These are phyloP conservation scores for Phytophthora agathidicida DNA, from an alignment of 352 stramenopile genomes.

Conservation along the genomic window DNA sequence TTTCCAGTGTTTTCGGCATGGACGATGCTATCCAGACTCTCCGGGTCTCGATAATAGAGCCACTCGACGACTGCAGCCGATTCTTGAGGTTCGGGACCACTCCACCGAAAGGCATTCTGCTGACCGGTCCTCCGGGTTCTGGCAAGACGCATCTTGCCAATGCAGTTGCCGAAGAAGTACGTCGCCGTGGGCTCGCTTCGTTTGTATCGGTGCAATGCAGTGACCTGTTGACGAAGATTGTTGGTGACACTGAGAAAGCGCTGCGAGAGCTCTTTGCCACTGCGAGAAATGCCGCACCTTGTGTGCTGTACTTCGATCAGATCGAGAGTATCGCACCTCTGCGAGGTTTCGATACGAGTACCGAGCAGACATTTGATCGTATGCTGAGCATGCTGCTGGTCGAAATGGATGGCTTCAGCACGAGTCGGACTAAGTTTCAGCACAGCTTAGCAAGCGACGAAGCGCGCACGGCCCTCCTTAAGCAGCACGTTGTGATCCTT, in stretches of 20 bases:
- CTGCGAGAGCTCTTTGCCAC: slow-evolving; percentile 89
- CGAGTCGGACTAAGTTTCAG: slow-evolving; percentile 42
- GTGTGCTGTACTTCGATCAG: slow-evolving; percentile 93
- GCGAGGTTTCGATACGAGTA: slow-evolving; percentile 91
- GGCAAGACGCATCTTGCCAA: slow-evolving; percentile 97
- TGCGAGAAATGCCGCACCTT: slow-evolving; percentile 85
- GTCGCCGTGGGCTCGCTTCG: slow-evolving; percentile 65
- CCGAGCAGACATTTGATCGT: slow-evolving; percentile 93
- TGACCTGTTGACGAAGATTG: slow-evolving; percentile 90
- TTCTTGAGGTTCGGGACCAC: slow-evolving; percentile 98
- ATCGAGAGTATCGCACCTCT: slow-evolving; percentile 90
- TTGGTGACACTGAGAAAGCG: slow-evolving; percentile 90
- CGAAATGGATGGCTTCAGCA: slow-evolving; percentile 91
- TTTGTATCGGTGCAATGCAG: slow-evolving; percentile 91
- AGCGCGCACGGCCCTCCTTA: slow-evolving; percentile 66
- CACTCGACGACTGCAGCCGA: slow-evolving; percentile 94
- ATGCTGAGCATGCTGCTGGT: slow-evolving; percentile 91
- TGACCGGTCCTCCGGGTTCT: slow-evolving; percentile 98
- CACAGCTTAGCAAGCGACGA: slow-evolving; percentile 41
- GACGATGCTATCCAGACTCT: slow-evolving; percentile 97
- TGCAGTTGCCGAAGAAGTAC: slow-evolving; percentile 66
- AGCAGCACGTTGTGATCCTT: slow-evolving; percentile 86
- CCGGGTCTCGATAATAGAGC: slow-evolving; percentile 97
- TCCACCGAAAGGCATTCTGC: slow-evolving; percentile 96
- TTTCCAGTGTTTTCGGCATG: slow-evolving; percentile 95